A percentile compares a stretch with the other conserved stretches of the same genome.
phyloP scores from a whole-genome alignment of 2,329 filamentous ascomycete genomes.

The Akanthomyces uredinophilus region DNA sequence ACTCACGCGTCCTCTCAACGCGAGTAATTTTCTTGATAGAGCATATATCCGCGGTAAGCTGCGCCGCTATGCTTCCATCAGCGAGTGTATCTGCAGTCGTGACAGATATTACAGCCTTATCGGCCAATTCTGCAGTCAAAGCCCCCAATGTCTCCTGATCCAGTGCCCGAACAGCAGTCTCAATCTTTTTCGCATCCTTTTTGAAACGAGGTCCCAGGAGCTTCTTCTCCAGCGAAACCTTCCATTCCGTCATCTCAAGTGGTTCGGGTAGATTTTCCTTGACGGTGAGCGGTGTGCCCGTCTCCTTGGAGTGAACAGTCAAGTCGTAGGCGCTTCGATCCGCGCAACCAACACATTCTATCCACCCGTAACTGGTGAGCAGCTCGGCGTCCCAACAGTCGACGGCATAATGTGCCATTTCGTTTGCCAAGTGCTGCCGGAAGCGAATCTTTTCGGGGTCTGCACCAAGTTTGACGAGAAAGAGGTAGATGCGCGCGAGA shows the following conservation, averaged over 20 bases:
- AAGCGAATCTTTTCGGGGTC: slow-evolving; percentile 61
- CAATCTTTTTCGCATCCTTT: slow-evolving; percentile 60
- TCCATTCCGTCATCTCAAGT: slow-evolving; percentile 56
- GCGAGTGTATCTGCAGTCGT: slow-evolving; percentile 11
- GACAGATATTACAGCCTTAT: slow-evolving; percentile 16
- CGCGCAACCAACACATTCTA: slow-evolving; percentile 65
- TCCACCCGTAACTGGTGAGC: slow-evolving; percentile 62
- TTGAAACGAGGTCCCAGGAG: slow-evolving; percentile 63
- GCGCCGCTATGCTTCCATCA: slow-evolving; percentile 14
- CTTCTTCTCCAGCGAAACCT: slow-evolving; percentile 61
- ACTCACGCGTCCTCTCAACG: slow-evolving; percentile 72
- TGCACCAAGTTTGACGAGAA: slow-evolving; percentile 57
- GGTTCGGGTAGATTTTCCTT: slow-evolving; percentile 57
- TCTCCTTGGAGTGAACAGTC: slow-evolving; percentile 60
- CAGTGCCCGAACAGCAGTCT: slow-evolving; percentile 55
- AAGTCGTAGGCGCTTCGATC: slow-evolving; percentile 64
- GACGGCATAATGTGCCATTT: slow-evolving; percentile 68
- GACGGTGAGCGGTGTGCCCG: slow-evolving; percentile 56
- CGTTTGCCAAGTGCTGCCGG: slow-evolving; percentile 65
- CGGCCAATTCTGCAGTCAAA: slow-evolving; percentile 28
- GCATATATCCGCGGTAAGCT: slow-evolving; percentile 15
- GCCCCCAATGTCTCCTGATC: slow-evolving; percentile 59
- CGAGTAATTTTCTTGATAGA: slow-evolving; percentile 37
- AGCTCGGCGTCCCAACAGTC: slow-evolving; percentile 70
- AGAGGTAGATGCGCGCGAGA: slow-evolving; percentile 59